Evolutionary conservation across 2,329 filamentous ascomycete genomes (phyloP), one percentile per base, ranked within the genome.

Genomic region (Paraphoma chrysanthemicola): DNA sequence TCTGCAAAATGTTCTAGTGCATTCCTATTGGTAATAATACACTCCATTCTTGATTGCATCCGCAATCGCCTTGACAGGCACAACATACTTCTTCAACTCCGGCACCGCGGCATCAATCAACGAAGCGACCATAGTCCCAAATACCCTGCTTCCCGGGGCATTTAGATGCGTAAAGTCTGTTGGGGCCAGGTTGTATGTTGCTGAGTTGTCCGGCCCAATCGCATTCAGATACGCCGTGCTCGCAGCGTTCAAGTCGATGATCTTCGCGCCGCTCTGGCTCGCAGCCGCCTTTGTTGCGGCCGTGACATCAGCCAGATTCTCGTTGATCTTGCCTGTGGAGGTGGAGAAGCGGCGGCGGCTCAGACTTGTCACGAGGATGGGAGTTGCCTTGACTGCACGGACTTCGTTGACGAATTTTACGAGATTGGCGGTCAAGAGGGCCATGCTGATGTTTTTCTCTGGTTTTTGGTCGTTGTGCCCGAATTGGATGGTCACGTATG

Each of bases 381-480:
- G 77, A 0, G 63, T 73, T 1, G 68, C 78, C 6, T 67, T 66
- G 3, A 69, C 63, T 3, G 60, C 53, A 6, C 64, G 62, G 2
- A 70, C 73, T 45, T 79, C 77, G 1, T 64, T 45, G 2, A 72
- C 73, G 42, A 77, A 81, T 3, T 59, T 69, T 42, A 80, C 76
- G 0, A 88, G 75, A 46, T 87, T 86, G 1, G 69, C 69, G 28
- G 81, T 78, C 65, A 82, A 86, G 50, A 81, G 62, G 0, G 75
- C 71, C 11, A 85, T 70, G 2, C 75, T 73, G 51, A 88, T 69
- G 8, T 68, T 68, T 71, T 59, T 79, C 74, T 18, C 76, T 73
- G 3, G 72, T 72, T n/a, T 79, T 63, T 84, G 85, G 65, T 88
- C 86, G 55, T 88, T 88, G 68, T 88, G 85, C 0, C 86, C 86